A percentile compares a stretch with the other conserved stretches of the same genome.
Evolutionary conservation across 345 rosid species (phyloP).

Genomic region (Pugionium dolabratum): DNA sequence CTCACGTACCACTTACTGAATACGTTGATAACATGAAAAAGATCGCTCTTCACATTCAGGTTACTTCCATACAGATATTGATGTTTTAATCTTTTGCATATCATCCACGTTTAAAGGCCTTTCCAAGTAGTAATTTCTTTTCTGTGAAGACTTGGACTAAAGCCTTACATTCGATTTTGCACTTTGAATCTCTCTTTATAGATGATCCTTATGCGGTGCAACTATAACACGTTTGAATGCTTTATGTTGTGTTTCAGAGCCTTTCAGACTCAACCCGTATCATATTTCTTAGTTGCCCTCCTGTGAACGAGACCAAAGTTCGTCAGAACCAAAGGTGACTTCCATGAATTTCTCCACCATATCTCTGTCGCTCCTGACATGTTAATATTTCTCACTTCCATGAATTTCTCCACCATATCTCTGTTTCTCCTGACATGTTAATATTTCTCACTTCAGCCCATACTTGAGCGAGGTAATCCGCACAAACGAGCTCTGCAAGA

Average conservation of each 20-base stretch:
- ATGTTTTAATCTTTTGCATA: no score
- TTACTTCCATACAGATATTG: slow-evolving; percentile 36
- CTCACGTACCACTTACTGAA: slow-evolving; percentile 82
- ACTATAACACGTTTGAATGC: not conserved
- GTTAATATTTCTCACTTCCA: slow-evolving; percentile 6
- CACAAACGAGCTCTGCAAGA: slow-evolving; percentile 79
- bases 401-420: not conserved
- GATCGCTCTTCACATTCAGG: slow-evolving; percentile 80
- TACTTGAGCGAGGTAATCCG: slow-evolving; percentile 71
- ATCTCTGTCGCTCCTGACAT: not conserved
- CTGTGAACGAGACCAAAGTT: slow-evolving; percentile 82
- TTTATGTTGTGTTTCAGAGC: slow-evolving; percentile 50
- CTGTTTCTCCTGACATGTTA: not conserved
- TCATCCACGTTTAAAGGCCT: no score
- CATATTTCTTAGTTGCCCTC: slow-evolving; percentile 78
- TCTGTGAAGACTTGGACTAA: not conserved
- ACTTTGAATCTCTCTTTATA: not conserved
- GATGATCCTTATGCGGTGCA: not conserved
- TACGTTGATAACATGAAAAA: slow-evolving; percentile 81
- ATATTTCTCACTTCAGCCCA: slow-evolving; percentile 45
- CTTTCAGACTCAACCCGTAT: slow-evolving; percentile 68
- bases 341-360: slow-evolving; percentile 11
- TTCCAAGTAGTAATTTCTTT: not conserved
- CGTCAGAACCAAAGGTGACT: slow-evolving; percentile 59
- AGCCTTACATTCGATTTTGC: no score